Evolutionary conservation across 306 rosid species (phyloP).

Genomic region (Quillaja saponaria): DNA sequence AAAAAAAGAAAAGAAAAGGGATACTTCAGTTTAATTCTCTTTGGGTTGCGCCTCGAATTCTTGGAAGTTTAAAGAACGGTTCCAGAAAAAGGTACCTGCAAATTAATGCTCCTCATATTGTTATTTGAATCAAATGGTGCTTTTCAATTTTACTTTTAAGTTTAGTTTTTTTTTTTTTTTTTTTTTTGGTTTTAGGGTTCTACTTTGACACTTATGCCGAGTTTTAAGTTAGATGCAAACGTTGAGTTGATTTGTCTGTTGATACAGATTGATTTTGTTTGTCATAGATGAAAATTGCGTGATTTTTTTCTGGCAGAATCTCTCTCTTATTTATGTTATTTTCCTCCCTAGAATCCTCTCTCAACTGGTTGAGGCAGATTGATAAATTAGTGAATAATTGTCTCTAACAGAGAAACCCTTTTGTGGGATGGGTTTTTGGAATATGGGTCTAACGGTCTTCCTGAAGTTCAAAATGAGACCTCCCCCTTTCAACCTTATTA

Average conservation of each 20-base stretch:
- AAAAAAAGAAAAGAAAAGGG: not conserved
- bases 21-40: not conserved
- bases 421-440: not conserved
- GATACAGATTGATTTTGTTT: conserved; percentile 6
- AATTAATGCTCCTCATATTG: not conserved
- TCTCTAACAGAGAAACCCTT: not conserved
- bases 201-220: not conserved
- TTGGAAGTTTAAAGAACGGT: conserved; percentile 3
- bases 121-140: no score
- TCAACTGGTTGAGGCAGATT: not conserved
- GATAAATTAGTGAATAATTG: not conserved
- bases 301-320: not conserved
- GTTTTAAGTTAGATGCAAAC: not conserved
- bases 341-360: not conserved
- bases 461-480: not conserved
- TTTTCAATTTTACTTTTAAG: not conserved
- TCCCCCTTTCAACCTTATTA: no score
- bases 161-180: not conserved
- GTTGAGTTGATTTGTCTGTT: not conserved
- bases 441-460: not conserved
- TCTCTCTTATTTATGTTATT: not conserved
- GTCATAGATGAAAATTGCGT: not conserved
- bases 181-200: not conserved
- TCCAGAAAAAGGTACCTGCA: conserved; percentile 4
- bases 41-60: not conserved